Conservation (phyloP, 495 filamentous ascomycete genomes). For the Talaromyces proteolyticus region DNA sequence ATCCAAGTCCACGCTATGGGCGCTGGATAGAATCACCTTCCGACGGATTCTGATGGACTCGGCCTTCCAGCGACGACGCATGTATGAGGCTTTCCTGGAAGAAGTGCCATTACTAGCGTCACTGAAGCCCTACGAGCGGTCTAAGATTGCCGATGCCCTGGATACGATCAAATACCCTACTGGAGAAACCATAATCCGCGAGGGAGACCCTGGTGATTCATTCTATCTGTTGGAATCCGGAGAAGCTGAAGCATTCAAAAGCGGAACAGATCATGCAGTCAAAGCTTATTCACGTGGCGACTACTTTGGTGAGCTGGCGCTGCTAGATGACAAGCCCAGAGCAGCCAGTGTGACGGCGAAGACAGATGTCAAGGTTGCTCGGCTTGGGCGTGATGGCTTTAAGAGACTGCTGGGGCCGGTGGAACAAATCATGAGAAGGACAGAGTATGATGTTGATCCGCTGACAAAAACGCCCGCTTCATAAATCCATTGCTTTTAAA, state of each 20-base stretch:
- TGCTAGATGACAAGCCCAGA: conserved; percentile 88
- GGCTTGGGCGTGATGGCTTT: conserved; percentile 88
- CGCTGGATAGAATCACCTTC: conserved; percentile 92
- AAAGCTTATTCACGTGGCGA: conserved; percentile 84
- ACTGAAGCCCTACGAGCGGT: conserved; percentile 84
- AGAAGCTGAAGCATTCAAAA: conserved; percentile 80
- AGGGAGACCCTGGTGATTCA: conserved; percentile 86
- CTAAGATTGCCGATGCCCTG: conserved; percentile 94
- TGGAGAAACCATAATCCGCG: conserved; percentile 77
- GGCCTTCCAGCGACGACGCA: conserved; percentile 87
- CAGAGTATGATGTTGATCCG: conserved; percentile 45
- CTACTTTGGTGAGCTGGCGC: conserved; percentile 92
- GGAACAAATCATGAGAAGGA: conserved; percentile 89
- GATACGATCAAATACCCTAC: conserved; percentile 81
- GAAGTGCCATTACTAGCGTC: conserved; percentile 85
- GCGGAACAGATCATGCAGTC: conserved; percentile 58
- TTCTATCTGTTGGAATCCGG: conserved; percentile 92
- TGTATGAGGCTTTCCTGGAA: conserved; percentile 97
- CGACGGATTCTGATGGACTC: conserved; percentile 97
- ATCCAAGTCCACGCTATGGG: conserved; percentile 77
- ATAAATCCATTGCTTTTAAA: no score
- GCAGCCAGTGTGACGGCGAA: conserved; percentile 82
- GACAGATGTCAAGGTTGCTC: conserved; percentile 86
- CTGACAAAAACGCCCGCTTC: neutral
- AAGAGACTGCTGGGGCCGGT: conserved; percentile 90